A percentile compares a stretch with the other conserved stretches of the same genome.
These are phyloP conservation scores for Verticillium zaregamsianum DNA, from an alignment of 2,329 filamentous ascomycete genomes.

Conservation along the genomic window DNA sequence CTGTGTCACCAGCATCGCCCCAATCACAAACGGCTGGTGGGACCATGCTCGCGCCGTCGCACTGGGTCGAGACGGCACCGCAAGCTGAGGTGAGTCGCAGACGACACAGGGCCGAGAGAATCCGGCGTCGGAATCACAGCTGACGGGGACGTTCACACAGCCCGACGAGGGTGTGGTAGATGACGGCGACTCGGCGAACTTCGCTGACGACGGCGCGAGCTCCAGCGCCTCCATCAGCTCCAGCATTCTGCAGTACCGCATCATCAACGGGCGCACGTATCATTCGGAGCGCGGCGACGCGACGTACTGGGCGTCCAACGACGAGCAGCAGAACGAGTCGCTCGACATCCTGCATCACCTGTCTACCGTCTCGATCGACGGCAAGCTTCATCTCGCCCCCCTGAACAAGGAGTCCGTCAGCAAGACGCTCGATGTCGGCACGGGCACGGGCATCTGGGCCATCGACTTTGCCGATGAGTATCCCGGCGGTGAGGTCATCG, in stretches of 20 bases:
- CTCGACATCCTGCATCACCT: constrained; percentile 25
- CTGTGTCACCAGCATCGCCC: not conserved
- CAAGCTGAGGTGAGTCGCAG: not conserved
- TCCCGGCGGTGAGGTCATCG: constrained; percentile 40
- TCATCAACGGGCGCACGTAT: constrained; percentile 24
- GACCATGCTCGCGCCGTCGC: not conserved
- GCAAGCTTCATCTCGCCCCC: constrained; percentile 19
- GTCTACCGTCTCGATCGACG: constrained; percentile 16
- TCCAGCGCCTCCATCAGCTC: constrained; percentile 22
- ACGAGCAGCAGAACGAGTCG: constrained; percentile 24
- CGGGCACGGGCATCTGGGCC: constrained; percentile 55
- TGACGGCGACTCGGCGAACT: constrained; percentile 11
- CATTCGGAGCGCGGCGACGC: constrained; percentile 22
- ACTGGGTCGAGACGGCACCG: not conserved
- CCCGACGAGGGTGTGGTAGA: not conserved
- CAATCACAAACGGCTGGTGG: not conserved
- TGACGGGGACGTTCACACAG: not conserved
- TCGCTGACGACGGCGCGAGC: constrained; percentile 1
- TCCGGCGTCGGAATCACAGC: not conserved
- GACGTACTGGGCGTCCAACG: constrained; percentile 25
- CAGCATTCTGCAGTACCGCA: constrained; percentile 24
- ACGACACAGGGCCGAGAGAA: not conserved
- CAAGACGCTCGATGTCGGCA: constrained; percentile 43
- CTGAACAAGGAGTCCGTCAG: constrained; percentile 22
- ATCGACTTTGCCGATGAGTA: constrained; percentile 45